These are phyloP conservation scores for Cucumis cinereus DNA, from an alignment of 306 rosid species.

Conservation along the genomic window DNA sequence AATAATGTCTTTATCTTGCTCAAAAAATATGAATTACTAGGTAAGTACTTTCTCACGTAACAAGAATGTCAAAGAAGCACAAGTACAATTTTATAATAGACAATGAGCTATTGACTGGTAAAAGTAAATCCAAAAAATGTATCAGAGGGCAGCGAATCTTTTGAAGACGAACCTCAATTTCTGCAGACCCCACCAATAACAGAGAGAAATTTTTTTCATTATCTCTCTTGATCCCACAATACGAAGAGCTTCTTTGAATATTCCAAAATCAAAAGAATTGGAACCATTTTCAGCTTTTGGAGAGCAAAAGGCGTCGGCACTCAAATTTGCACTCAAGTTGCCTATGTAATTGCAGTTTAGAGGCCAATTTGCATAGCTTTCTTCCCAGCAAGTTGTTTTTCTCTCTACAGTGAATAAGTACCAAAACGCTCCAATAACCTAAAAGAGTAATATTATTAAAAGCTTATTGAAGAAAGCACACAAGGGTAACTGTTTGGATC, in stretches of 20 bases:
- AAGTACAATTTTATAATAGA: not conserved
- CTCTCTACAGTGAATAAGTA: slow-evolving; percentile 12
- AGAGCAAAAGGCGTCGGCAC: not conserved
- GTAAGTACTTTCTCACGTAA: not conserved
- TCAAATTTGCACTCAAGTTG: not conserved
- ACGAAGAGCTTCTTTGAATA: not conserved
- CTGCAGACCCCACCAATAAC: slow-evolving; percentile 11
- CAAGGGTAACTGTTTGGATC: not conserved
- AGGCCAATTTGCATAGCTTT: not conserved
- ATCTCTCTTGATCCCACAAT: not conserved
- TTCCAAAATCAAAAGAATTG: slow-evolving; percentile 4
- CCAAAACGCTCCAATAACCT: slow-evolving; percentile 20
- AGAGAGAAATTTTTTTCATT: not conserved
- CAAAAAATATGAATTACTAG: not conserved
- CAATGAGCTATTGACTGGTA: not conserved
- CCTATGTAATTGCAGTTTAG: not conserved
- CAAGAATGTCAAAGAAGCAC: not conserved
- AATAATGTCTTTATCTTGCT: not conserved
- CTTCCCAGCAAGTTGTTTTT: slow-evolving; percentile 9
- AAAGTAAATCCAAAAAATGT: not conserved
- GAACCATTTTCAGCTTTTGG: not conserved
- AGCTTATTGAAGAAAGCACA: not conserved
- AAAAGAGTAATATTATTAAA: not conserved
- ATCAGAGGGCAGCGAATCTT: not conserved
- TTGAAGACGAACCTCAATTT: not conserved